These are phyloP conservation scores for Pythium rhizo-oryzae DNA, from an alignment of 352 stramenopile genomes.

Conservation along the genomic window DNA sequence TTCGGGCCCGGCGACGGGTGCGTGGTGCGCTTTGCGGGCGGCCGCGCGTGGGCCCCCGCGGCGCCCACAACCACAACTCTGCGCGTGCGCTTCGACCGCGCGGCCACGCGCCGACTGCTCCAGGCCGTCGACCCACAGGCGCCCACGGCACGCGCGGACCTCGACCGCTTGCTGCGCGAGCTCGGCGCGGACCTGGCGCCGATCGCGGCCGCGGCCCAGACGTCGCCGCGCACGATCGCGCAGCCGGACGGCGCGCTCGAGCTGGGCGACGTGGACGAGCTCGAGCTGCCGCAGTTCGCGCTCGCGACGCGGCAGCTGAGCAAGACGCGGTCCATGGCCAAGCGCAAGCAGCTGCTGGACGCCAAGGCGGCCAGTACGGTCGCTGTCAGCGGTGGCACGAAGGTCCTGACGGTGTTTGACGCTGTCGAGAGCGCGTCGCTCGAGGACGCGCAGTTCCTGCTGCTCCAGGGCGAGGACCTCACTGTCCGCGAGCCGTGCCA, in stretches of 20 bases:
- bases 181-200: conserved; percentile 38
- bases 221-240: conserved; percentile 22
- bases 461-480: conserved; percentile 46
- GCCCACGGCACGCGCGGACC: conserved; percentile 12
- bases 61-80: not conserved
- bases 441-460: conserved; percentile 57
- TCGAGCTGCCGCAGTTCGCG: conserved; percentile 49
- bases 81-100: conserved; percentile 42
- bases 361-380: conserved; percentile 8
- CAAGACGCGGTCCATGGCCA: conserved; percentile 49
- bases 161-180: conserved; percentile 36
- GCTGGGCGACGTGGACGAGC: conserved; percentile 53
- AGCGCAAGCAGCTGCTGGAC: conserved; percentile 39
- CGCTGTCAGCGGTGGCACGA: not conserved
- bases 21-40: not conserved
- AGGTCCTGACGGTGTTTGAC: conserved; percentile 49
- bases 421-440: conserved; percentile 56
- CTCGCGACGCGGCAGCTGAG: conserved; percentile 45
- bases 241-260: conserved; percentile 20
- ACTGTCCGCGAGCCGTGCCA: conserved; percentile 41
- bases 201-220: conserved; percentile 31
- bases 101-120: conserved; percentile 53
- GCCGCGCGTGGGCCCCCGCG: conserved; percentile 25
- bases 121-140: conserved; percentile 30
- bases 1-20: too few species aligned